Evolutionary conservation across 148 eudicot species (phyloP).

Genomic region (Camellia sinensis): DNA sequence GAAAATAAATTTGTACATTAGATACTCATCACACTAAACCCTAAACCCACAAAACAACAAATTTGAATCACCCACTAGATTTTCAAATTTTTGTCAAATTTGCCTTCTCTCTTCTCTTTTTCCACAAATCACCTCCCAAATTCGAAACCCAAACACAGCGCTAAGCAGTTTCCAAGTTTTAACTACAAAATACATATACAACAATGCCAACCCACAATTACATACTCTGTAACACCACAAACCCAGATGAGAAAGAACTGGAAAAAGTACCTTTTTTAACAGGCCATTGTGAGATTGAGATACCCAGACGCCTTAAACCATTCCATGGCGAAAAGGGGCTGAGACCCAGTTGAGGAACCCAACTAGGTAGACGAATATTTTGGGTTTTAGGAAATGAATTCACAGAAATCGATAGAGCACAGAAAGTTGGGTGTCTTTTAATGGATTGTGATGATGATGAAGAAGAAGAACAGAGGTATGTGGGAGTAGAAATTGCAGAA

Average conservation of each 20-base stretch:
- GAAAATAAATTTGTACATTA: too few relatives aligned
- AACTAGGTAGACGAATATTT: slow-evolving; percentile 25
- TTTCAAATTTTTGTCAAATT: too few relatives aligned
- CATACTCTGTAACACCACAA: not conserved
- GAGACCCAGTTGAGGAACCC: slow-evolving; percentile 49
- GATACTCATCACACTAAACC: too few relatives aligned
- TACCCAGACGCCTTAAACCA: slow-evolving; percentile 49
- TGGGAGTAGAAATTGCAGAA: slow-evolving; percentile 41
- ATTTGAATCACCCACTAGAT: too few relatives aligned
- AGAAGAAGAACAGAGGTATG: slow-evolving; percentile 30
- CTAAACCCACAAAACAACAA: too few relatives aligned
- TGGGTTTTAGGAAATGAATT: slow-evolving; percentile 34
- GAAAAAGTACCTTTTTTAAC: slow-evolving; percentile 35
- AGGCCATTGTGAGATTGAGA: slow-evolving; percentile 36
- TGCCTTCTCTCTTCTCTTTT: too few relatives aligned
- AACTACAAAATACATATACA: not conserved
- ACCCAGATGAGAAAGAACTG: slow-evolving; percentile 16
- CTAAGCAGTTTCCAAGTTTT: not conserved
- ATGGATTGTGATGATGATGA: not conserved
- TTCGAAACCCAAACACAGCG: too few relatives aligned
- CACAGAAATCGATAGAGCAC: slow-evolving; percentile 24
- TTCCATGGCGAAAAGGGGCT: slow-evolving; percentile 43
- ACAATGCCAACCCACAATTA: not conserved
- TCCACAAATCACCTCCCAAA: too few relatives aligned
- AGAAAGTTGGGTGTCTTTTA: slow-evolving; percentile 27